Conservation (phyloP, 2,329 filamentous ascomycete species). For the Fusarium praegraminearum region DNA sequence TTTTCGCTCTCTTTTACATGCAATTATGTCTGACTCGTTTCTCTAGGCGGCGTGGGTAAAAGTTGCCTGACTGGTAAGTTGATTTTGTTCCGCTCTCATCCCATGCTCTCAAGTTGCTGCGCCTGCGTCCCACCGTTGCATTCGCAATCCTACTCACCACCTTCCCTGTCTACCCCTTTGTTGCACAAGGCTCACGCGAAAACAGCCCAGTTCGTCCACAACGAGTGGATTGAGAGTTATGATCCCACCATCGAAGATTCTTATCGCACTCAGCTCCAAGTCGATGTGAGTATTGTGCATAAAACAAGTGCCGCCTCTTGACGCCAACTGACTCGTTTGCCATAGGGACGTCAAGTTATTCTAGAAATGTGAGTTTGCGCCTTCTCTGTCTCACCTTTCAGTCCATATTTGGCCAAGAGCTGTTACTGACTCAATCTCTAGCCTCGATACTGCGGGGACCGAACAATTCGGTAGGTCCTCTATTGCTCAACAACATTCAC, state of each 20-base stretch:
- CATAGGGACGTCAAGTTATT: conserved; percentile 85
- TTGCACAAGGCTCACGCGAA: conserved; percentile 36
- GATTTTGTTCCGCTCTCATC: conserved; percentile 17
- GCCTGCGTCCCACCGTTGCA: conserved; percentile 30
- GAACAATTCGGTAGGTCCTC: conserved; percentile 85
- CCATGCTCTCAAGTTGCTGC: conserved; percentile 27
- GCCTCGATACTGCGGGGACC: conserved; percentile 89
- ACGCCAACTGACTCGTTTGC: conserved; percentile 49
- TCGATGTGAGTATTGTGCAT: conserved; percentile 75
- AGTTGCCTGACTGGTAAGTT: conserved; percentile 87
- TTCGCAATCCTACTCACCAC: conserved; percentile 20
- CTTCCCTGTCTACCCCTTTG: conserved; percentile 33
- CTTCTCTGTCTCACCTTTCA: conserved; percentile 9
- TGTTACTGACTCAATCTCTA: conserved; percentile 52
- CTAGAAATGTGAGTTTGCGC: conserved; percentile 79
- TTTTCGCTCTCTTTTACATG: conserved; percentile 16
- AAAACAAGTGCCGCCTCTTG: conserved; percentile 17
- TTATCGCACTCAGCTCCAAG: conserved; percentile 79
- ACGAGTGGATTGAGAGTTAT: conserved; percentile 92
- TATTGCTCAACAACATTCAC: conserved; percentile 31
- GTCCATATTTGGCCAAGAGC: conserved; percentile 31
- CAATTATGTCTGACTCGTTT: conserved; percentile 50
- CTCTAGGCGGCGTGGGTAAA: conserved; percentile 86
- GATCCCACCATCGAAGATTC: conserved; percentile 84
- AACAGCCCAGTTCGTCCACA: conserved; percentile 89